Evolutionary conservation across 1,284 basidiomycete species (phyloP), one percentile per base, ranked within the genome.

Genomic region (Austroboletus niveus): DNA sequence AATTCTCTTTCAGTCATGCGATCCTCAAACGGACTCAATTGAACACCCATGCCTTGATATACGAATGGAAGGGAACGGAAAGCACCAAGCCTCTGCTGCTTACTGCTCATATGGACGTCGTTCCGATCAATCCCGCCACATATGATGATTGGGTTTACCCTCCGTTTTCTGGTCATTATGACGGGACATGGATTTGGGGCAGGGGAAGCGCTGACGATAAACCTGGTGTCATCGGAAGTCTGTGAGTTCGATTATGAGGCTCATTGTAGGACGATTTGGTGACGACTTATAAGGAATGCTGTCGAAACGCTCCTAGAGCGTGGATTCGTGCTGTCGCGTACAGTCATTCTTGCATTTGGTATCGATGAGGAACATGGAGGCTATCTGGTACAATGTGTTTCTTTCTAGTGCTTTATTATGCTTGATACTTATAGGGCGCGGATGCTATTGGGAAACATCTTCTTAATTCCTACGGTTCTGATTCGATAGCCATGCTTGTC

Each of bases 331-430:
- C 84, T 82, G 0, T 68, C 71, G 14, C 75, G 83, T 5, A 73
- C 75, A 0, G 69, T 89, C 39, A 72, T 89, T 22, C 70, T 87
- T 24, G 78, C 81, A 1, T 83, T 81, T 47, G 88, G 88, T n/a
- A 82, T 81, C 52, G 87, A 90, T 60, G 88, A 89, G 60, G 87
- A 90, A 68, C 64, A 72, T 3, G 73, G 76, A 27, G 83, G 84
- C 4, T 57, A 73, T 35, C 72, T 75, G 14, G 78, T 77, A 50
- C 49, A 64, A 55, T 15, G 20, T 27, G 44, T 22, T 42, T 4
- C 2, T 29, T 45, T 42, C 10, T 17, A 8, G 9, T 5, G 10
- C 8, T 36, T 7, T 34, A 17, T 15, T 35, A 29, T 57, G 11
- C 64, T 63, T 27, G 54, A 55, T 31, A 45, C 22, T 31, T 29